Conservation (phyloP, 192 early-diverging fungal species). For the Coemansia interrupta region DNA sequence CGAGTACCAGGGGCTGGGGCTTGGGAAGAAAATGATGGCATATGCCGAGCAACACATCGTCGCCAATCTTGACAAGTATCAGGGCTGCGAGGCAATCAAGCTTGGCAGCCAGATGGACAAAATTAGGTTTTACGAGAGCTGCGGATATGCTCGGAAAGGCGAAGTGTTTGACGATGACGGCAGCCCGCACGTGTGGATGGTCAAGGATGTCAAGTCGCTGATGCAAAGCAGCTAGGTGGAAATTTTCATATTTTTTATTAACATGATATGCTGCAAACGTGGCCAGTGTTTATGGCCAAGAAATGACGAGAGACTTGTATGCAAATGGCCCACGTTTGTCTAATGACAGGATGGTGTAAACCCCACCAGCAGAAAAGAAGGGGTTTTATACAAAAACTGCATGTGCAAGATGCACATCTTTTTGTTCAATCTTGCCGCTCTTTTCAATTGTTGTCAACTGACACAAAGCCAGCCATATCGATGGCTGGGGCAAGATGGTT, state of each 20-base stretch:
- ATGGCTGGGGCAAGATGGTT: not conserved
- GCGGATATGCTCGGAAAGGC: constrained; percentile 29
- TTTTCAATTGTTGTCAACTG: not conserved
- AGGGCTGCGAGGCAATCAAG: not conserved
- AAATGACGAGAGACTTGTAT: too few species aligned
- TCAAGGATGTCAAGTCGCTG: constrained; percentile 12
- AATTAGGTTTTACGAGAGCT: constrained; percentile 32
- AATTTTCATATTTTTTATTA: not conserved
- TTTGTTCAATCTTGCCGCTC: too few species aligned
- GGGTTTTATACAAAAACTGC: too few species aligned
- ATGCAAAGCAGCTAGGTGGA: too few species aligned
- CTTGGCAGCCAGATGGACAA: constrained; percentile 45
- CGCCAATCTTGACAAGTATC: not conserved
- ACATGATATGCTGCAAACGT: not conserved
- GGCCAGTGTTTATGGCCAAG: not conserved
- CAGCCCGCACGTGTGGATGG: constrained; percentile 41
- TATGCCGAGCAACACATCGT: constrained; percentile 16
- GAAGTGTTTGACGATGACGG: constrained; percentile 34
- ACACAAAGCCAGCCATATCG: not conserved
- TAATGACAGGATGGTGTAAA: too few species aligned
- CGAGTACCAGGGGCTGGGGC: constrained; percentile 38
- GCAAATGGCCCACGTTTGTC: too few species aligned
- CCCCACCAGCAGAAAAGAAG: too few species aligned
- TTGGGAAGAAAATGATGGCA: constrained; percentile 22
- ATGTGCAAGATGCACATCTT: too few species aligned